A percentile compares a stretch with the other conserved stretches of the same genome.
phyloP scores from a whole-genome alignment of 805 yeast species.

The Saccharomycopsis schoenii region DNA sequence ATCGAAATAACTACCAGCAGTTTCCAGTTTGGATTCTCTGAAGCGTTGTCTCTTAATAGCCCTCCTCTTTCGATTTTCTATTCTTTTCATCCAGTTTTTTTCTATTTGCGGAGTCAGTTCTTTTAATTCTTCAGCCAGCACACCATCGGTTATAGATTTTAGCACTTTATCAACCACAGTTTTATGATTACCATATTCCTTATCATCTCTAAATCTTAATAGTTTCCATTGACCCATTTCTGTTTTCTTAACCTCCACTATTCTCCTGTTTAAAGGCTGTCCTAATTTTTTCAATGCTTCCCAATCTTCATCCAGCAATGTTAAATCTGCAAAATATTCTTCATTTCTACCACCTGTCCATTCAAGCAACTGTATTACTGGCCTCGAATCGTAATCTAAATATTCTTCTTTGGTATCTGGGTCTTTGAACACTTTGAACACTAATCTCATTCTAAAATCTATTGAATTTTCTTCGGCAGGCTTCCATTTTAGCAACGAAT shows the following conservation, averaged over 20 bases:
- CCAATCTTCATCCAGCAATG: slow-evolving; percentile 70
- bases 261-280: slow-evolving; percentile 82
- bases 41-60: slow-evolving; percentile 6
- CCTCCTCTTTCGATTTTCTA: slow-evolving; percentile 21
- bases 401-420: slow-evolving; percentile 53
- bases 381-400: slow-evolving; percentile 72
- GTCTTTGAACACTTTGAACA: slow-evolving; percentile 50
- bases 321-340: slow-evolving; percentile 56
- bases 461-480: slow-evolving; percentile 93
- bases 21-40: background rate
- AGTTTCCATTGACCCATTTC: slow-evolving; percentile 65
- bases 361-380: slow-evolving; percentile 53
- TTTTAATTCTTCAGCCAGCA: slow-evolving; percentile 64
- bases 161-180: slow-evolving; percentile 75
- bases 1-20: background rate
- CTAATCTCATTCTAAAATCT: slow-evolving; percentile 67
- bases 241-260: slow-evolving; percentile 75
- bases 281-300: slow-evolving; percentile 51
- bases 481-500: slow-evolving; percentile 85
- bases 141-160: slow-evolving; percentile 79
- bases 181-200: slow-evolving; percentile 75
- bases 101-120: slow-evolving; percentile 48
- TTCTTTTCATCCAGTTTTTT: slow-evolving; percentile 54
- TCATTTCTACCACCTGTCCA: slow-evolving; percentile 71
- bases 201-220: slow-evolving; percentile 89